Evolutionary conservation across 495 filamentous ascomycete species (phyloP).

Genomic region (Staphylotrichum longicolle): DNA sequence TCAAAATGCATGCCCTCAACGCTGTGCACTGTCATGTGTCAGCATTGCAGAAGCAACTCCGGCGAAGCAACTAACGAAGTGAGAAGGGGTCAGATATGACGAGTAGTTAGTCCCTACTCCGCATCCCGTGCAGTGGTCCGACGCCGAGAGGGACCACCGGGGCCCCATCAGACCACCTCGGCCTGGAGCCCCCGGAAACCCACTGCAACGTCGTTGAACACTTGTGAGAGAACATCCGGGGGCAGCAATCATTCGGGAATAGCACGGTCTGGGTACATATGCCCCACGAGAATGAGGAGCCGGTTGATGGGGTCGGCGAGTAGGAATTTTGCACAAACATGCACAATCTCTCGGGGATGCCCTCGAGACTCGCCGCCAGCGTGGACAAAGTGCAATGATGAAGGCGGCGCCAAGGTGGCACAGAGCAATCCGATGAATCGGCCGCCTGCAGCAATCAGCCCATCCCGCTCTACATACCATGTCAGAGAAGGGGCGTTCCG

Average conservation of each 20-base stretch:
- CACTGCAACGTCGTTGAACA: too few relatives aligned
- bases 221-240: too few relatives aligned
- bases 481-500: background rate
- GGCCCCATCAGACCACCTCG: background rate
- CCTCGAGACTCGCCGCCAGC: too few relatives aligned
- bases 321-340: too few relatives aligned
- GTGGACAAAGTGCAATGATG: background rate
- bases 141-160: background rate
- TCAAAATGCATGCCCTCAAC: too few relatives aligned
- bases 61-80: background rate
- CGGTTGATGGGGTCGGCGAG: too few relatives aligned
- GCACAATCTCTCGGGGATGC: too few relatives aligned
- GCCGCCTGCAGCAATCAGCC: slow-evolving; percentile 5
- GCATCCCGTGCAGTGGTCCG: background rate
- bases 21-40: background rate
- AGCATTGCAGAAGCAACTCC: background rate
- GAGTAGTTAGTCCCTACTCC: background rate
- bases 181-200: too few relatives aligned
- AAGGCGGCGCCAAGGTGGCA: background rate
- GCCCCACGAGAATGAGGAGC: slow-evolving; percentile 1
- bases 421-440: background rate
- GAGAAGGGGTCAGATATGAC: background rate
- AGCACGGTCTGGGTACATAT: too few relatives aligned
- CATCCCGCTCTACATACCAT: background rate
- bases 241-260: background rate